Evolutionary conservation across 2,329 filamentous ascomycete genomes (phyloP).

Genomic region (Gnomoniopsis sp.): DNA sequence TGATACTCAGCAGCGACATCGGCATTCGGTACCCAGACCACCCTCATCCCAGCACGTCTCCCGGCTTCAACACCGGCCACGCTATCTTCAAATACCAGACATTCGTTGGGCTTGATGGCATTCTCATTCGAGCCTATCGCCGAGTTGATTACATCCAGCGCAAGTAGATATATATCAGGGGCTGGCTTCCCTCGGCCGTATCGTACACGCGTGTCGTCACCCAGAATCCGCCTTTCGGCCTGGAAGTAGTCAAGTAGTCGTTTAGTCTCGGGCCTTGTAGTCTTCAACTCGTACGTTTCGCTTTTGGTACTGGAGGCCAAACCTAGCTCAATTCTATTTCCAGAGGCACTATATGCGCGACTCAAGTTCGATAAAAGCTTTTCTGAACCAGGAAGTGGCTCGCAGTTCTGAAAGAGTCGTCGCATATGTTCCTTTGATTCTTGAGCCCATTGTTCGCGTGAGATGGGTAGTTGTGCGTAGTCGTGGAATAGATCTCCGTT

Average conservation of each 20-base stretch:
- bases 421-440: slow-evolving; percentile 28
- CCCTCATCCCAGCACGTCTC: slow-evolving; percentile 68
- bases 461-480: slow-evolving; percentile 66
- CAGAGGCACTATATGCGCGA: slow-evolving; percentile 21
- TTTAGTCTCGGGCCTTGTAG: slow-evolving; percentile 26
- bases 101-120: slow-evolving; percentile 59
- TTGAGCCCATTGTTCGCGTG: slow-evolving; percentile 38
- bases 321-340: slow-evolving; percentile 50
- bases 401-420: slow-evolving; percentile 34
- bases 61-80: slow-evolving; percentile 70
- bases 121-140: slow-evolving; percentile 44
- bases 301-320: slow-evolving; percentile 62
- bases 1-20: slow-evolving; percentile 42
- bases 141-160: slow-evolving; percentile 61
- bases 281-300: slow-evolving; percentile 62
- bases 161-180: slow-evolving; percentile 70
- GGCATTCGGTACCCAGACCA: slow-evolving; percentile 67
- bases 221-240: slow-evolving; percentile 53
- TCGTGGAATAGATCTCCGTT: slow-evolving; percentile 57
- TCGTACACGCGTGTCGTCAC: slow-evolving; percentile 63
- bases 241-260: slow-evolving; percentile 42
- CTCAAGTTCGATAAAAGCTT: slow-evolving; percentile 48
- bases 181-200: slow-evolving; percentile 65
- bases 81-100: slow-evolving; percentile 72
- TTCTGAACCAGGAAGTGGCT: slow-evolving; percentile 61